phyloP scores from a whole-genome alignment of 441 rosid genomes.

The Euphorbia celastroides region DNA sequence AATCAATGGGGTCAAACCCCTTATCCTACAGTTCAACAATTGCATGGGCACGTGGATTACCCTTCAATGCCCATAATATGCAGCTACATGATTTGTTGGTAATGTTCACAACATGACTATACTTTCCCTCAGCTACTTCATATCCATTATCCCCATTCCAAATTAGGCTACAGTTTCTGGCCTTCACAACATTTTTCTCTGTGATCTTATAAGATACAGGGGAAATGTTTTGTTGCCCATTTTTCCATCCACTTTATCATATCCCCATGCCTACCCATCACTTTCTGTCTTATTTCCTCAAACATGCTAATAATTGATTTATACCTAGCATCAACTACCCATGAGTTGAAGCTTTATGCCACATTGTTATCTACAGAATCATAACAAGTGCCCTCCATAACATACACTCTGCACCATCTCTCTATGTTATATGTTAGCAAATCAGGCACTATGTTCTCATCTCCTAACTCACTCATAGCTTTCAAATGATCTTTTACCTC shows the following conservation, averaged over 20 bases:
- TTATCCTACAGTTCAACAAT: background rate
- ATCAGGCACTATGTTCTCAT: background rate
- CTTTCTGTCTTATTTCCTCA: background rate
- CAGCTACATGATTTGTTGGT: background rate
- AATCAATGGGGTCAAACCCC: background rate
- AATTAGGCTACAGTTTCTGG: background rate
- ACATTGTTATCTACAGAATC: background rate
- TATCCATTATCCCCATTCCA: background rate
- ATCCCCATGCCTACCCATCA: background rate
- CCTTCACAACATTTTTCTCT: background rate
- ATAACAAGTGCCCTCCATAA: background rate
- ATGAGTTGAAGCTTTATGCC: background rate
- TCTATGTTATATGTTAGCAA: background rate
- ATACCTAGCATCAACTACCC: background rate
- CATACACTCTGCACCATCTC: background rate
- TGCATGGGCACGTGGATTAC: background rate
- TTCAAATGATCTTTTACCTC: background rate
- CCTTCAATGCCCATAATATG: background rate
- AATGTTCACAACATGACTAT: background rate
- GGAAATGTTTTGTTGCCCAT: background rate
- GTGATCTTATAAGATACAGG: background rate
- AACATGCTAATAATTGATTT: background rate
- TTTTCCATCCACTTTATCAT: background rate
- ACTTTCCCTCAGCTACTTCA: background rate
- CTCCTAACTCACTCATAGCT: background rate